phyloP scores from a whole-genome alignment of 306 rosid species.

The Trichosanthes cucumerina region DNA sequence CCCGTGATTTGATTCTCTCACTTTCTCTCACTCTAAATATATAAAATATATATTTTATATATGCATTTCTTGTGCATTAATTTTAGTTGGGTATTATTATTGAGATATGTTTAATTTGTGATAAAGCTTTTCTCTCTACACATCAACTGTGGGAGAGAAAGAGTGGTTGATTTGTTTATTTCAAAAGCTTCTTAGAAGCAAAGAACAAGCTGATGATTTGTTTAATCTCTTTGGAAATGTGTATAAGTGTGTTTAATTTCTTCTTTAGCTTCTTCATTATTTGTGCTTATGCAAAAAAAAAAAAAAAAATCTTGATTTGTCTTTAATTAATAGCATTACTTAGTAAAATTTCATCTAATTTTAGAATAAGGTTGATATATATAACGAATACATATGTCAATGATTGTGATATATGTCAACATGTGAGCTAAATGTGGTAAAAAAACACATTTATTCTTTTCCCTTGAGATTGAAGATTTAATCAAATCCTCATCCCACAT shows the following conservation, averaged over 20 bases:
- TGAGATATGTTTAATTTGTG: background rate
- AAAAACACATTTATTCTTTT: too few relatives aligned
- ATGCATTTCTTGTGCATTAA: background rate
- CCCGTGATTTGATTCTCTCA: constrained; percentile 32
- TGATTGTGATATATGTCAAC: too few relatives aligned
- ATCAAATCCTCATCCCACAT: too few relatives aligned
- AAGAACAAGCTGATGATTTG: background rate
- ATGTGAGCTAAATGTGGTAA: too few relatives aligned
- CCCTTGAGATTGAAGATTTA: too few relatives aligned
- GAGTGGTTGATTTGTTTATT: background rate
- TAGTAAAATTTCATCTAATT: background rate
- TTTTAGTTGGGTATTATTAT: background rate
- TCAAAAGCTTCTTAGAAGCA: background rate
- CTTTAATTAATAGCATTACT: background rate
- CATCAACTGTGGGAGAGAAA: background rate
- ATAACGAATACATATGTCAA: too few relatives aligned
- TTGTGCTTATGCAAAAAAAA: too few relatives aligned
- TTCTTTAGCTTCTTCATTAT: background rate
- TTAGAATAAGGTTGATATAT: background rate
- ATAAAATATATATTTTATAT: background rate
- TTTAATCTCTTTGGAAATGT: background rate
- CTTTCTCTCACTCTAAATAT: background rate
- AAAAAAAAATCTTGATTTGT: background rate
- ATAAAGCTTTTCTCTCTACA: background rate
- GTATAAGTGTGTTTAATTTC: background rate